phyloP scores from a whole-genome alignment of 345 rosid genomes.

The Gossypium raimondii region DNA sequence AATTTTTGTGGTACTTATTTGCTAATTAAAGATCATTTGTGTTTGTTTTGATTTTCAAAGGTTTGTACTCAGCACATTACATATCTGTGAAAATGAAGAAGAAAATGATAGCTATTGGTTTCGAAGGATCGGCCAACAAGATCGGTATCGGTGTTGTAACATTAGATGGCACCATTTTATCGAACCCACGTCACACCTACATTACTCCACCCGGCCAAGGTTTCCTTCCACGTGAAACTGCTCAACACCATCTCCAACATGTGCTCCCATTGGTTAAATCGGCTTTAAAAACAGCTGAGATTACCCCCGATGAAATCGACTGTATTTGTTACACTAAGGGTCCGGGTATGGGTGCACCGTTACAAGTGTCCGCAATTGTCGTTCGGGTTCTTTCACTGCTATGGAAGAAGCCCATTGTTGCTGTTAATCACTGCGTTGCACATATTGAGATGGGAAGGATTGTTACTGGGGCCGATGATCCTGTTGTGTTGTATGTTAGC shows the following conservation, averaged over 20 bases:
- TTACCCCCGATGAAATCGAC: slow-evolving; percentile 70
- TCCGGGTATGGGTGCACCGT: slow-evolving; percentile 95
- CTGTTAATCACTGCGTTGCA: slow-evolving; percentile 93
- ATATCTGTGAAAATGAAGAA: slow-evolving; percentile 47
- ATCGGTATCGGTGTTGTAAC: slow-evolving; percentile 86
- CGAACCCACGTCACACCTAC: slow-evolving; percentile 94
- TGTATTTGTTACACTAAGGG: slow-evolving; percentile 94
- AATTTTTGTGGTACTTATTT: not conserved
- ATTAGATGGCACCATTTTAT: slow-evolving; percentile 69
- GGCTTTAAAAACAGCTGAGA: slow-evolving; percentile 56
- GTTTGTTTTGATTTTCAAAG: not conserved
- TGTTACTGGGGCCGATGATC: slow-evolving; percentile 89
- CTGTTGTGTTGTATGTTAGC: slow-evolving; percentile 91
- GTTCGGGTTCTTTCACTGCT: slow-evolving; percentile 72
- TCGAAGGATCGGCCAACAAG: slow-evolving; percentile 96
- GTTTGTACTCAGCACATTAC: not conserved
- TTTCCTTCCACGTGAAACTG: slow-evolving; percentile 91
- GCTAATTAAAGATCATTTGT: not conserved
- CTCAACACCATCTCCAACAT: slow-evolving; percentile 83
- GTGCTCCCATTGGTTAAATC: slow-evolving; percentile 74
- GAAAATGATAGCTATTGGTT: slow-evolving; percentile 69
- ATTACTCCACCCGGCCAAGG: slow-evolving; percentile 98
- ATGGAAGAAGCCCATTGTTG: slow-evolving; percentile 92
- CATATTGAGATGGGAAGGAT: slow-evolving; percentile 98
- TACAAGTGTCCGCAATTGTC: slow-evolving; percentile 76